Base-by-base conservation (phyloP, 208 protist species). In the Crithidia brevicula region DNA sequence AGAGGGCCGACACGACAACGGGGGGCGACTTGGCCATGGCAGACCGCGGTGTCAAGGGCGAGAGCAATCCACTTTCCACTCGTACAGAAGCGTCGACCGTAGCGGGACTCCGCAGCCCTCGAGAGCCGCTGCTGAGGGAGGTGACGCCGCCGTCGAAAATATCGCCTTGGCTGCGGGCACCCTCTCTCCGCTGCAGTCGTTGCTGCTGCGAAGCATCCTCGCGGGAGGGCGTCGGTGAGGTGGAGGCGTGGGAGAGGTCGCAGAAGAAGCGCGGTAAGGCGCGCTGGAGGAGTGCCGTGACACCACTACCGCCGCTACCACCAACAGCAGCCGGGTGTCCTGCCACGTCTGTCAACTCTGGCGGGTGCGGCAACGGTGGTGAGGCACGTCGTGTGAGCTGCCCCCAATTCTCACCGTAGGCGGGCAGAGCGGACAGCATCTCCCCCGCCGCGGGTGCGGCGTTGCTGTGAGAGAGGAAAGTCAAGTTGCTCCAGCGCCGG, bases 401-500 rank as follows among this genome's bases (percentile, higher is more conserved):
- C n/a, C n/a, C n/a, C n/a, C n/a, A n/a, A n/a, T n/a, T n/a, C n/a
- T n/a, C n/a, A n/a, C n/a, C n/a, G n/a, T n/a, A n/a, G n/a, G n/a
- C n/a, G n/a, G n/a, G n/a, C n/a, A n/a, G n/a, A n/a, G n/a, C n/a
- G n/a, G n/a, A 43, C 36, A 13, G 36, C 23, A 28, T 13, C 23
- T 11, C 1, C 4, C 22, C 27, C 4, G 40, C n/a, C n/a, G n/a
- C n/a, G n/a, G n/a, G n/a, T n/a, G n/a, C n/a, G n/a, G n/a, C n/a
- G n/a, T n/a, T n/a, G n/a, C n/a, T n/a, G n/a, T n/a, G n/a, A n/a
- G 25, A 4, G 3, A 23, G 22, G 31, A 46, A 46, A 28, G 22
- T 47, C n/a, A 60, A 50, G 36, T 47, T 60, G 42, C 36, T 30
- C 25, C n/a, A 50, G 15, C 15, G 47, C 38, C 50, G 58, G 20